Percentiles rank a stretch among this genome's conserved stretches.
Evolutionary conservation across 2,329 filamentous ascomycete genomes (phyloP).

Genomic region (Beauveria australis): DNA sequence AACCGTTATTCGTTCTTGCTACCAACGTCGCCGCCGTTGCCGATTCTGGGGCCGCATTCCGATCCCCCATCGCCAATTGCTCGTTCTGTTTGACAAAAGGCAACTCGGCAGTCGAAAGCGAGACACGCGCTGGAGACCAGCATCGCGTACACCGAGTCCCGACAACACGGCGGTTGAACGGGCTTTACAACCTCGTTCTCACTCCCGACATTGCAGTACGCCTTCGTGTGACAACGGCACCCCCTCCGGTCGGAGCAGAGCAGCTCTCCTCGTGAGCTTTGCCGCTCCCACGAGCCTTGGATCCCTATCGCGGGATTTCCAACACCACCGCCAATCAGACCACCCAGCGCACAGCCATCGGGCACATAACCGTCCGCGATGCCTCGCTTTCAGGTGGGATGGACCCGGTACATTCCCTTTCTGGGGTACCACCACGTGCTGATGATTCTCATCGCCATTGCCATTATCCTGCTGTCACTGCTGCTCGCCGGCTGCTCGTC

Average conservation of each 20-base stretch:
- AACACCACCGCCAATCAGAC: neutral
- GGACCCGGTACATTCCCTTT: conserved; percentile 51
- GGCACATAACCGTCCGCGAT: neutral
- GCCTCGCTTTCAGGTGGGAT: conserved; percentile 15
- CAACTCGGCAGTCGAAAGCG: neutral
- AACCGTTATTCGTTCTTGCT: neutral
- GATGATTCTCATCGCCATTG: conserved; percentile 91
- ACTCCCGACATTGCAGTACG: neutral
- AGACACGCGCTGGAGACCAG: neutral
- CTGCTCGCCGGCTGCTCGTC: conserved; percentile 93
- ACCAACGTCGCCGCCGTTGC: neutral
- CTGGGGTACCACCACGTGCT: conserved; percentile 76
- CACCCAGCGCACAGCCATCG: neutral
- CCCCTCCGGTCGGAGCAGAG: neutral
- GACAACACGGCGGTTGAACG: neutral
- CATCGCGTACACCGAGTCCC: neutral
- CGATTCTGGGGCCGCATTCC: conserved; percentile 6
- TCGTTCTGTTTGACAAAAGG: neutral
- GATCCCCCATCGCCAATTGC: neutral
- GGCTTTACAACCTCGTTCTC: neutral
- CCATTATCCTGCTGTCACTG: conserved; percentile 90
- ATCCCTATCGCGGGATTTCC: neutral
- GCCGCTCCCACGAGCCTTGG: neutral
- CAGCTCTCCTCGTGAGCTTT: neutral
- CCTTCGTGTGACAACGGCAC: neutral